phyloP scores from a whole-genome alignment of 2,329 filamentous ascomycete species.

The Colletotrichum truncatum region DNA sequence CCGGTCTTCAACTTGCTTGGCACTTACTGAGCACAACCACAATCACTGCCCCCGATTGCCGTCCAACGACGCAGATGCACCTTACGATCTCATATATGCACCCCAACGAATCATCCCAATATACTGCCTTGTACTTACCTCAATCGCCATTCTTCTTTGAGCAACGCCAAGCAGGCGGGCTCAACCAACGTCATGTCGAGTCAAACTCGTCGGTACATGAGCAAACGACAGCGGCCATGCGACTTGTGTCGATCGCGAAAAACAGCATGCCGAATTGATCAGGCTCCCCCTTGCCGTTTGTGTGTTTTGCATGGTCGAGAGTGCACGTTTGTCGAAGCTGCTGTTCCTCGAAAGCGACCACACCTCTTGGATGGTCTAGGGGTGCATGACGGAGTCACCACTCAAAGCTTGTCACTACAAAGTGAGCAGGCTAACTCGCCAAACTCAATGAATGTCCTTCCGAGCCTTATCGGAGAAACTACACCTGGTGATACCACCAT shows the following conservation, averaged over 20 bases:
- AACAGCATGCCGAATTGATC: conserved; percentile 53
- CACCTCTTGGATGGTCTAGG: not conserved
- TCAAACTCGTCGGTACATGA: conserved; percentile 32
- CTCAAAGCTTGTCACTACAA: not conserved
- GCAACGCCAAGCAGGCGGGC: too few relatives aligned
- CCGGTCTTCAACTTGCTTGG: too few relatives aligned
- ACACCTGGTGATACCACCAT: not conserved
- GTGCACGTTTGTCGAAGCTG: conserved; percentile 53
- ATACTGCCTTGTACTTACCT: too few relatives aligned
- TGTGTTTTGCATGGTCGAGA: conserved; percentile 51
- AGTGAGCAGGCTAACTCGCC: not conserved
- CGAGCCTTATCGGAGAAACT: not conserved
- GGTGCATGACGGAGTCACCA: not conserved
- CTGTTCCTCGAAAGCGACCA: conserved; percentile 27
- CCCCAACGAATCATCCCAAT: too few relatives aligned
- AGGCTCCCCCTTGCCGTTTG: conserved; percentile 50
- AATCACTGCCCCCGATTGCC: too few relatives aligned
- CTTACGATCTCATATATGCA: too few relatives aligned
- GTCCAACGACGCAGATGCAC: too few relatives aligned
- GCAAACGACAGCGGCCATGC: conserved; percentile 47
- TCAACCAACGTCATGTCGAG: too few relatives aligned
- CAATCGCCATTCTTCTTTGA: too few relatives aligned
- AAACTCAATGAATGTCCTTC: not conserved
- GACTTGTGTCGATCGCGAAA: conserved; percentile 56
- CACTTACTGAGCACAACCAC: too few relatives aligned